Percentiles rank a stretch among this genome's conserved stretches.
Evolutionary conservation across 306 rosid species (phyloP).

Genomic region (Vachellia pachyceras): DNA sequence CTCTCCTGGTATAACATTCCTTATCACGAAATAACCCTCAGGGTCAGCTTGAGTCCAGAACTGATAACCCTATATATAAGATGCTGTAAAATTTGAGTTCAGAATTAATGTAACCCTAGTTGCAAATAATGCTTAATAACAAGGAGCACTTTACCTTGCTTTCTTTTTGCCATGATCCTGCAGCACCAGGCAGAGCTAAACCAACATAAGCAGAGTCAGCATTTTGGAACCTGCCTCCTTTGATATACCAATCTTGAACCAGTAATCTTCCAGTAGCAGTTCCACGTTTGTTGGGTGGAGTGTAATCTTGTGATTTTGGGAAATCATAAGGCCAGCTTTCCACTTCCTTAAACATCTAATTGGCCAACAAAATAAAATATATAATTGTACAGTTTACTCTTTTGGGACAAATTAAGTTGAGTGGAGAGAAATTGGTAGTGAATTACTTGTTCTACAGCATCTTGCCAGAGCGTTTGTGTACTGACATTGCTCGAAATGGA

Average conservation of each 20-base stretch:
- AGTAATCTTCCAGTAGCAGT: conserved; percentile 57
- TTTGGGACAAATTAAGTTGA: background rate
- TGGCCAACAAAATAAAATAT: background rate
- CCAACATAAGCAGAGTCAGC: conserved; percentile 66
- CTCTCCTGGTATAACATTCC: conserved; percentile 66
- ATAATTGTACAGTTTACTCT: background rate
- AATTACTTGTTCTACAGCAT: conserved; percentile 70
- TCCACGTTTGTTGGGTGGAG: conserved; percentile 63
- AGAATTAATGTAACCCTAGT: conserved; percentile 57
- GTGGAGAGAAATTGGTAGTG: background rate
- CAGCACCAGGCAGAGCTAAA: conserved; percentile 69
- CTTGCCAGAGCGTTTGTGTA: conserved; percentile 59
- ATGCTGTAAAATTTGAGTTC: conserved; percentile 44
- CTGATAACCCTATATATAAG: conserved; percentile 81
- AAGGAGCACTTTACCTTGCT: conserved; percentile 58
- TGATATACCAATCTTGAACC: conserved; percentile 63
- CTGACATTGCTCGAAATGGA: conserved; percentile 34
- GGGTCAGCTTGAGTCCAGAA: conserved; percentile 73
- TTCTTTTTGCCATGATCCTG: conserved; percentile 88
- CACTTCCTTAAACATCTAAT: conserved; percentile 59
- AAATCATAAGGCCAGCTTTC: conserved; percentile 78
- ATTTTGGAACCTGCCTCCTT: conserved; percentile 37
- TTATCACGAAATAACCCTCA: conserved; percentile 60
- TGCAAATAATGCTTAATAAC: background rate
- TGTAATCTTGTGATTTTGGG: conserved; percentile 56